Base-by-base conservation (phyloP, 2,329 filamentous ascomycete species). In the Arthroderma uncinatum region DNA sequence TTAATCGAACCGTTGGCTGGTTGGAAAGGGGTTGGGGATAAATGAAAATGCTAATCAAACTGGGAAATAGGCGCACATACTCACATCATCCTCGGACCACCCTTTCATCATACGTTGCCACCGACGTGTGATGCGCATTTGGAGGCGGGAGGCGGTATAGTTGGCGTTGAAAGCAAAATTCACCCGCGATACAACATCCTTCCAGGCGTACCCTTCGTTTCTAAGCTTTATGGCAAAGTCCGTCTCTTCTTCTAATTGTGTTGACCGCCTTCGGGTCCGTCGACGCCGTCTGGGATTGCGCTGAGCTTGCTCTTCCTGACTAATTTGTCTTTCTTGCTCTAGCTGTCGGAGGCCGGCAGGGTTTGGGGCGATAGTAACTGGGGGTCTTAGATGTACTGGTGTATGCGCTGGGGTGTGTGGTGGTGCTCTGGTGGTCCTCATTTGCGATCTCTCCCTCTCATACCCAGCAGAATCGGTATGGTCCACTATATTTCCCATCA, bases 1-100 rank as follows among this genome's bases (percentile, higher is more conserved):
- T 48, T 30, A 48, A 21, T 48, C 44, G 9, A 14, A 9, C 12
- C 23, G 39, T 9, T 21, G 8, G 19, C 23, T 42, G 39, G 7
- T 28, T 12, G 12, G 44, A 21, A 48, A 28, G 44, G 10, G 44
- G 12, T 9, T 7, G 19, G 19, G 39, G 39, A 40, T 9, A 21
- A 21, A 2, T 42, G 23, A n/a, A 25, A 4, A 48, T 28, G n/a
- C n/a, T 2, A 30, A 48, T 30, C 5, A n/a, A 7, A 30, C n/a
- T 48, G 9, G 30, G 58, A 53, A 39, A 60, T 4, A 55, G 16
- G 44, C 33, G 61, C 65, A 73, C 72, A 64, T 73, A 74, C 71
- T 73, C 70, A 74, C 70, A 73, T 74, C 71, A 57, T 69, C 64
- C 59, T 73, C 69, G 57, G 72, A 70, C 72, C 72, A 74, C 40